Evolutionary conservation across 106 monocot species (phyloP), one percentile per base, ranked within the genome.

Genomic region (Acorus calamus): DNA sequence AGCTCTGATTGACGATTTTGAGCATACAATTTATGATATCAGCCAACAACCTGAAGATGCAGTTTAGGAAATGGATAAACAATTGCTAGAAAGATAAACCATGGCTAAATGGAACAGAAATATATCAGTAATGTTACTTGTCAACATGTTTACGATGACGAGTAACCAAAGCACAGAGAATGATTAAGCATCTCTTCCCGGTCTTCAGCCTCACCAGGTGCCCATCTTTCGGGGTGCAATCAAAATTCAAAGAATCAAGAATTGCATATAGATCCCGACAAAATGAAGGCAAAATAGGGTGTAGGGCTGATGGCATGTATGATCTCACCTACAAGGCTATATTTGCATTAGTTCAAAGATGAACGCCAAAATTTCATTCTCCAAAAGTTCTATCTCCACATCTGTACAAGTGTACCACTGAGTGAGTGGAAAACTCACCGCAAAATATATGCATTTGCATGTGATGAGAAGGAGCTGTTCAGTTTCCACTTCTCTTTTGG

Each of bases 391-490:
- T 28, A 28, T 28, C 28, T 28, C 28, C 28, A 0, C 28, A 28
- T 28, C 28, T 28, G 28, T 28, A 28, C 28, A 28, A 0, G 28
- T 28, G 28, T 28, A 28, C 28, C 28, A 28, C 28, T 28, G 28
- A 28, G 28, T 28, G 28, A 28, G 28, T 28, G 28, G 28, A 28
- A 28, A 67, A 55, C 85, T 85, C 72, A 89, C 89, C 64, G 77
- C 57, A 74, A 85, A 86, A 68, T 86, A 80, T 42, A 89, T 61
- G 77, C 79, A 82, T 59, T 89, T 89, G 89, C 89, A 86, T 73
- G 80, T 77, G 50, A 80, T 75, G 61, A 89, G 85, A 59, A 89
- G 74, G 28, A 69, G 62, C 73, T 85, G 72, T 66, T 85, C 80
- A 72, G 51, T 50, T 67, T 89, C 79, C 51, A 51, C 13, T 9